phyloP scores from a whole-genome alignment of 148 eudicot species.

The Pharnaceum exiguum region DNA sequence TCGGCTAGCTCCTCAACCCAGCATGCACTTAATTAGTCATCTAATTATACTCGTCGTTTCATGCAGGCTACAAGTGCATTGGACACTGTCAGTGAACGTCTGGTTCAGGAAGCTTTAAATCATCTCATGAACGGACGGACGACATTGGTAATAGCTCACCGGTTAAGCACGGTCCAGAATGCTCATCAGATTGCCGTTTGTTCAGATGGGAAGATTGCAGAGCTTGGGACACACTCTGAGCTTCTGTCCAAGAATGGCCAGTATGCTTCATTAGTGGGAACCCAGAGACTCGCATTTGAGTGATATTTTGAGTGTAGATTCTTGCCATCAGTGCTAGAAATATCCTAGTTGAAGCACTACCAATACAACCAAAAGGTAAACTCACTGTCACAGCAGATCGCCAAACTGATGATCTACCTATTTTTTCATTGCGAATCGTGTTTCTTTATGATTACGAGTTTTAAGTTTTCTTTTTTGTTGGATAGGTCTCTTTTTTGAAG shows the following conservation, averaged over 20 bases:
- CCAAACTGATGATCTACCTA: not conserved
- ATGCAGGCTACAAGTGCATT: slow-evolving; percentile 95
- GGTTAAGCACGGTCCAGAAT: slow-evolving; percentile 96
- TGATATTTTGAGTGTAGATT: slow-evolving; percentile 21
- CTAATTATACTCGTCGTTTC: not conserved
- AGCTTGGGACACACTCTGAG: slow-evolving; percentile 87
- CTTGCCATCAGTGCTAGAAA: not conserved
- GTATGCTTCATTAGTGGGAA: slow-evolving; percentile 84
- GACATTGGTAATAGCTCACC: slow-evolving; percentile 94
- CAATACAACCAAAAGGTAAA: not conserved
- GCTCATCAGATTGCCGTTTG: slow-evolving; percentile 94
- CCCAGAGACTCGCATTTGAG: slow-evolving; percentile 95
- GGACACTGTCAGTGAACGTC: slow-evolving; percentile 83
- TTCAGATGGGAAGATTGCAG: slow-evolving; percentile 78
- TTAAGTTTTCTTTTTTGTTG: not conserved
- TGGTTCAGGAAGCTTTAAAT: slow-evolving; percentile 85
- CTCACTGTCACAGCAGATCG: not conserved
- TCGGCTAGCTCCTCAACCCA: too few species aligned
- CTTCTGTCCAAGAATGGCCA: slow-evolving; percentile 61
- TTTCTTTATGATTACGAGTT: too few species aligned
- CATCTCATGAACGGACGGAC: slow-evolving; percentile 93
- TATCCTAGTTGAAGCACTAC: not conserved
- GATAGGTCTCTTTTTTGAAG: not conserved
- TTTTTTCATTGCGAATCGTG: not conserved
- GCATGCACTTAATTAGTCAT: too few species aligned